Base-by-base conservation (phyloP, 2,329 filamentous ascomycete species). In the Aureobasidium lini region DNA sequence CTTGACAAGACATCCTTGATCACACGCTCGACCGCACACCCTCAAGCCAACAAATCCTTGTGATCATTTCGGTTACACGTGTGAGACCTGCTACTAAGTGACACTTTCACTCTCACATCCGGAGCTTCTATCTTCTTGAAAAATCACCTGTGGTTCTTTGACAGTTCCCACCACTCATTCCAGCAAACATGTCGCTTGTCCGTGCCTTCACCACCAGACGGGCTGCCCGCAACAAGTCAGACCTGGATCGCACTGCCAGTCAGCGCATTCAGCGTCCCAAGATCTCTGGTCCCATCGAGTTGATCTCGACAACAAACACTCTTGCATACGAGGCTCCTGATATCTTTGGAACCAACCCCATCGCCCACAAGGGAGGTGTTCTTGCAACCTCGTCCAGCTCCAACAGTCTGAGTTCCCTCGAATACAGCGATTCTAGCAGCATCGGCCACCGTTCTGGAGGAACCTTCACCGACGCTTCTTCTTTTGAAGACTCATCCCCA, bases 241-340 rank as follows among this genome's bases (percentile, higher is more conserved):
- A 92, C 65, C 62, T 73, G 44, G 68, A 70, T 40, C 75, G 75
- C 54, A 72, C 72, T 65, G 73, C 74, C 61, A 78, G 74, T 67
- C 81, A 79, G 71, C 77, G 72, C 62, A 70, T 65, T 65, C 64
- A 75, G 69, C 83, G 87, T 61, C 73, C 81, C 71, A 86, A 91
- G 77, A 99, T 99, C 71, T 99, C 94, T 1, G 84, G 81, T 3
- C 94, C 94, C 0, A 81, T 96, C 57, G 86, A 91, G 73, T 81
- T 99, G 63, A 79, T 96, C 50, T 95, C 94, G 61, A 96, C 93
- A 5, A 97, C 94, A 66, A 99, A 97, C 75, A 90, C 95, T 83
- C 86, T 96, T 58, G 91, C 90, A 7, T 96, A 96, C 81, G 93
- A 93, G 70, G 92, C 94, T 9, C 93, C 93, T 53, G 88, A 96